These are phyloP conservation scores for Lablab purpureus DNA, from an alignment of 306 rosid genomes.

Conservation along the genomic window DNA sequence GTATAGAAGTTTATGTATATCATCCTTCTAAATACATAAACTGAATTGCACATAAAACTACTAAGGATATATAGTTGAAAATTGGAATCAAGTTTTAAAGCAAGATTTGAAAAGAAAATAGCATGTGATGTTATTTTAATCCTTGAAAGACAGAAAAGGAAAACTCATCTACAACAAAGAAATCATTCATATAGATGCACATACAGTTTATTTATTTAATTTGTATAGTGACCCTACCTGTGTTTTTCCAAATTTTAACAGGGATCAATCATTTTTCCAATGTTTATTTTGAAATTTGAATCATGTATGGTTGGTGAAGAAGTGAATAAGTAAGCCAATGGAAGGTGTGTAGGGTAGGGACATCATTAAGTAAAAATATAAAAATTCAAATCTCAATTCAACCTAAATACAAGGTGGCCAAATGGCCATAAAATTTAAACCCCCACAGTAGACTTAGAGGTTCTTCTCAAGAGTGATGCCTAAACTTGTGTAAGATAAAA, in stretches of 20 bases:
- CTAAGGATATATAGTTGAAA: background rate
- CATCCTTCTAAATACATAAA: background rate
- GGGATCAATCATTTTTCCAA: background rate
- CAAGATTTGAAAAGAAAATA: background rate
- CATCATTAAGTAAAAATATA: background rate
- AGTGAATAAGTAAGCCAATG: background rate
- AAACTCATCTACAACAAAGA: background rate
- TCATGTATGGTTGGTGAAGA: background rate
- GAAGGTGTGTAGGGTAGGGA: background rate
- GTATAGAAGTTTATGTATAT: no score
- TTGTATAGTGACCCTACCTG: background rate
- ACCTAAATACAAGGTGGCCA: background rate
- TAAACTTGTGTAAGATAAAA: background rate
- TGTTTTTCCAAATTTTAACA: background rate
- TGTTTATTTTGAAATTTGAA: background rate
- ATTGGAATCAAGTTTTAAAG: background rate
- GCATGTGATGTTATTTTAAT: background rate
- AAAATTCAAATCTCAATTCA: background rate
- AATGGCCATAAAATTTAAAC: background rate
- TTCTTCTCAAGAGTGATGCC: slow-evolving; percentile 1
- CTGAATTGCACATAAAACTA: background rate
- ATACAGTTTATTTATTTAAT: background rate
- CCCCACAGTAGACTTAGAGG: background rate
- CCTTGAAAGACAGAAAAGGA: background rate
- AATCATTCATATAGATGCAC: background rate